Conservation (phyloP, 2,329 filamentous ascomycete genomes). For the Penicillium digitatum region DNA sequence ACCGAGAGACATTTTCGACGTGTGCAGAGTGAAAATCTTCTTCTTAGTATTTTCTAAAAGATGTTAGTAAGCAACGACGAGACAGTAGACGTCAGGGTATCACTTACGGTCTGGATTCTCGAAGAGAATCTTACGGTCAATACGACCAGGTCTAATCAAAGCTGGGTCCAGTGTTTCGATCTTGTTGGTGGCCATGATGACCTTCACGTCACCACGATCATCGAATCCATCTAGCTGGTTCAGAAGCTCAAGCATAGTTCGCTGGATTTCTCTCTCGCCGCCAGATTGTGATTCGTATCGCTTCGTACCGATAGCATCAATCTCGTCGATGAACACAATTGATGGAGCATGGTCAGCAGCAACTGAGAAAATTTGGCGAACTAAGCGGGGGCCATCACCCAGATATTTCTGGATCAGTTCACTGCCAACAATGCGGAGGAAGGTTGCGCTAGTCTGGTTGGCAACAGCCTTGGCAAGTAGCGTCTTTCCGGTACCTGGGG, state of each 20-base stretch:
- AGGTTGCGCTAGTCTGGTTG: conserved; percentile 98
- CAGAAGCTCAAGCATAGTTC: conserved; percentile 96
- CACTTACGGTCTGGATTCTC: conserved; percentile 65
- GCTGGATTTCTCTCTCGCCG: conserved; percentile 93
- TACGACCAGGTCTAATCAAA: conserved; percentile 92
- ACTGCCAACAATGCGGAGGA: conserved; percentile 92
- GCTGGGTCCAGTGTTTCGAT: conserved; percentile 96
- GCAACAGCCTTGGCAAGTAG: conserved; percentile 94
- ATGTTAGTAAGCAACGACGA: conserved; percentile 20
- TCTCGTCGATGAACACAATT: conserved; percentile 99
- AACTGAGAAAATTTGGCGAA: conserved; percentile 86
- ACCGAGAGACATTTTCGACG: conserved; percentile 95
- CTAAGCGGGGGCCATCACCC: conserved; percentile 88
- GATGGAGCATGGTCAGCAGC: conserved; percentile 93
- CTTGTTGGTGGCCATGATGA: conserved; percentile 99
- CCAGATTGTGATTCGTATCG: conserved; percentile 97
- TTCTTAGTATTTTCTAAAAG: conserved; percentile 73
- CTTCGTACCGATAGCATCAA: conserved; percentile 97
- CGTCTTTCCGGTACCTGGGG: conserved; percentile 94
- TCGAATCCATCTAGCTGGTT: conserved; percentile 99
- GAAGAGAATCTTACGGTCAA: conserved; percentile 92
- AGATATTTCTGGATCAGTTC: conserved; percentile 99
- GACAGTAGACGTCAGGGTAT: background rate
- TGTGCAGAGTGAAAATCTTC: conserved; percentile 98
- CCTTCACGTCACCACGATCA: conserved; percentile 97